These are phyloP conservation scores for Homolaphlyctis polyrhiza DNA, from an alignment of 371 early-diverging fungal species.

Conservation along the genomic window DNA sequence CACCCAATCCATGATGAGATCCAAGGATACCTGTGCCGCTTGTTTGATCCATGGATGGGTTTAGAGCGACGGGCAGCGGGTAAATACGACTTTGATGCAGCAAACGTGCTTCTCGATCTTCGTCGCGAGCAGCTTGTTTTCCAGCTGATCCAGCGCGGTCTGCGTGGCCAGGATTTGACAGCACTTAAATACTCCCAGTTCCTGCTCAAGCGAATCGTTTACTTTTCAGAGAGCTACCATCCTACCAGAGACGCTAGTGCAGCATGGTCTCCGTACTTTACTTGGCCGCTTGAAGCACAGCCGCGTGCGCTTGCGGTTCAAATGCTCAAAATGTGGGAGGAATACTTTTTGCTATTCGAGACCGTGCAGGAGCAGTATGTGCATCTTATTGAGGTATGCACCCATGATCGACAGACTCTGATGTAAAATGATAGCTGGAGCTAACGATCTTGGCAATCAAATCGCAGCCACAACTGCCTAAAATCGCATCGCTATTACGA, in stretches of 20 bases:
- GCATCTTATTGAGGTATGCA: constrained; percentile 44
- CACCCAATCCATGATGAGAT: not conserved
- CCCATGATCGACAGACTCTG: too few relatives aligned
- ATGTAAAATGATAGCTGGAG: too few relatives aligned
- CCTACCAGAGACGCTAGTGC: not conserved
- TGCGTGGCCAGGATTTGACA: constrained; percentile 12
- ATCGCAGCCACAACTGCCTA: not conserved
- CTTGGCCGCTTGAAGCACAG: not conserved
- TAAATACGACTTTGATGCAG: not conserved
- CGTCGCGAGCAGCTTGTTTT: constrained; percentile 7
- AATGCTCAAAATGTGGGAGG: constrained; percentile 38
- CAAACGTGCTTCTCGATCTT: constrained; percentile 9
- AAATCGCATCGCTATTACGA: not conserved
- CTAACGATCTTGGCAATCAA: too few relatives aligned
- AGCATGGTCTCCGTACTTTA: not conserved
- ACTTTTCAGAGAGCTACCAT: constrained; percentile 13
- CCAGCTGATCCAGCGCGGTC: constrained; percentile 12
- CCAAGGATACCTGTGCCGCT: constrained; percentile 5
- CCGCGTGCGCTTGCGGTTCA: not conserved
- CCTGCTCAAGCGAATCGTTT: constrained; percentile 26
- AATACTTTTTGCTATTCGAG: constrained; percentile 55
- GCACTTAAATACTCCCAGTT: constrained; percentile 20
- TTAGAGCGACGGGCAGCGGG: not conserved
- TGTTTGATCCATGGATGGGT: constrained; percentile 18
- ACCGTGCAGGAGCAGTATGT: constrained; percentile 49